Percentiles rank a stretch among this genome's conserved stretches.
Conservation (phyloP, 345 rosid species). For the Populus ilicifolia region DNA sequence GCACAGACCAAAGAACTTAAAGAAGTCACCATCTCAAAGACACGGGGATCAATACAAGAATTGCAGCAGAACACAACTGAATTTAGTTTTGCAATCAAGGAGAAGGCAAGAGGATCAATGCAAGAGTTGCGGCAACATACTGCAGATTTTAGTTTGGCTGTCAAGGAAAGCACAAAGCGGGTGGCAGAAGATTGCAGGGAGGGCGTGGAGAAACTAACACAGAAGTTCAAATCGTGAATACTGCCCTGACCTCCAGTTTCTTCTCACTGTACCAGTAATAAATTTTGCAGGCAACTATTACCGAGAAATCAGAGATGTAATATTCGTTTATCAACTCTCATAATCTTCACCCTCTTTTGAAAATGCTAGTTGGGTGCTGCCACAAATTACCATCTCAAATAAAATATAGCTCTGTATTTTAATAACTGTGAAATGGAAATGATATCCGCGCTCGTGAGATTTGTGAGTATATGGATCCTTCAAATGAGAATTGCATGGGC, state of each 20-base stretch:
- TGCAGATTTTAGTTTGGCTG: conserved; percentile 34
- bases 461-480: neutral
- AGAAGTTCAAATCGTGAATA: conserved; percentile 51
- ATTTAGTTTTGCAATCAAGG: conserved; percentile 23
- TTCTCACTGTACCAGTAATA: conserved; percentile 11
- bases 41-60: conserved; percentile 41
- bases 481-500: neutral
- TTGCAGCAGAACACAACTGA: conserved; percentile 51
- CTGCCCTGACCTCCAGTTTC: neutral
- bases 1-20: conserved; percentile 10
- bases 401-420: too few relatives aligned
- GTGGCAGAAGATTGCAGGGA: conserved; percentile 60
- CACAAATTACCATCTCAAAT: neutral
- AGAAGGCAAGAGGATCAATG: conserved; percentile 35
- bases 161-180: conserved; percentile 56
- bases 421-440: neutral
- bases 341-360: neutral
- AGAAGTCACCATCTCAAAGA: conserved; percentile 28
- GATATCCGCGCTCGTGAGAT: neutral
- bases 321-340: neutral
- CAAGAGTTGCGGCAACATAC: conserved; percentile 59
- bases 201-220: conserved; percentile 60
- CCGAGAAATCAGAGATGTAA: neutral
- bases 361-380: neutral
- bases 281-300: conserved; percentile 10